Evolutionary conservation across 192 early-diverging fungal genomes (phyloP).

Genomic region (Pilaira anomala): DNA sequence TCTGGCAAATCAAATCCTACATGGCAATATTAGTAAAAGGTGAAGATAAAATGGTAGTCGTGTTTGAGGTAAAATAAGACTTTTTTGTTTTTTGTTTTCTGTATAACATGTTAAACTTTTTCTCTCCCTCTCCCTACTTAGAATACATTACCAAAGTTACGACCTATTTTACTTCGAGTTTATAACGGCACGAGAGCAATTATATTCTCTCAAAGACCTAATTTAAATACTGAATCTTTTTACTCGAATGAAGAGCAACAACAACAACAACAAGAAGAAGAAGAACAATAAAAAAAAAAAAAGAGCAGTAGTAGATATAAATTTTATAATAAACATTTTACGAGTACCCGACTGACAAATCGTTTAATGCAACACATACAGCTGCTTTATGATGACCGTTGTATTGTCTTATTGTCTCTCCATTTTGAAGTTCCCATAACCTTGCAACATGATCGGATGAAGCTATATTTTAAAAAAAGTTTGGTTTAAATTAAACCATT

Average conservation of each 20-base stretch:
- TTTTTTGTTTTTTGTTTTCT: too few relatives aligned
- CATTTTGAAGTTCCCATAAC: slow-evolving; percentile 76
- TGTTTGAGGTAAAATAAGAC: slow-evolving; percentile 57
- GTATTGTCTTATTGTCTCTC: slow-evolving; percentile 81
- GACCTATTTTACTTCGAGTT: slow-evolving; percentile 43
- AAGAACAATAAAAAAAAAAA: not conserved
- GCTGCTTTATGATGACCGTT: slow-evolving; percentile 90
- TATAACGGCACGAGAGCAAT: slow-evolving; percentile 52
- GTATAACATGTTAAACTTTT: too few relatives aligned
- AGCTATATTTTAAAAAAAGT: slow-evolving; percentile 47
- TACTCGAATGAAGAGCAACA: not conserved
- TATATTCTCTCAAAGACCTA: slow-evolving; percentile 42
- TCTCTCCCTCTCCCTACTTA: too few relatives aligned
- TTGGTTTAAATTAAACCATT: too few relatives aligned
- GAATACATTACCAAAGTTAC: slow-evolving; percentile 49
- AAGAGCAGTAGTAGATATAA: not conserved
- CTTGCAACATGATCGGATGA: slow-evolving; percentile 82
- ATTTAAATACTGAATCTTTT: not conserved
- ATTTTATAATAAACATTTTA: slow-evolving; percentile 2
- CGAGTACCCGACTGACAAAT: slow-evolving; percentile 51
- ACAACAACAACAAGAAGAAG: not conserved
- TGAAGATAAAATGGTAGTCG: slow-evolving; percentile 60
- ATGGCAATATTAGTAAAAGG: slow-evolving; percentile 65
- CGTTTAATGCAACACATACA: slow-evolving; percentile 83
- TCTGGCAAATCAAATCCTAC: slow-evolving; percentile 70